Base-by-base conservation (phyloP, 352 stramenopile species). In the Saprolegnia diclina region DNA sequence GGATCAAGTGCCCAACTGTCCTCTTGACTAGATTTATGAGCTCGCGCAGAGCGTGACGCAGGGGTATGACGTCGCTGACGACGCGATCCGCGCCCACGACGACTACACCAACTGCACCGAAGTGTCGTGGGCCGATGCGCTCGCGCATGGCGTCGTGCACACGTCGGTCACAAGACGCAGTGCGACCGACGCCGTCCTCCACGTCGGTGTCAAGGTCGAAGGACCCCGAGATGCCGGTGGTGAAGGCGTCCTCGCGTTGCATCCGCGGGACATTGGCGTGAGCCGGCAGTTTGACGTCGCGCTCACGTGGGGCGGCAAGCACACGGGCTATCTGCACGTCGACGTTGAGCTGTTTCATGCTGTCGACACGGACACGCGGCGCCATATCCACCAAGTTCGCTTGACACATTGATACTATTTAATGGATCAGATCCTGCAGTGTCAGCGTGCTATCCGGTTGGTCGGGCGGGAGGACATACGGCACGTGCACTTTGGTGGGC, bases 241-340 rank as follows among this genome's bases (percentile, higher is more conserved):
- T 9, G 32, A 54, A 37, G 61, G 61, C 16, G 61, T 67, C 6
- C 44, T 67, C 6, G 61, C 61, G 26, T 7, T 67, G 18, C 18
- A 18, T 10, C 35, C 35, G 26, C 21, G 22, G 13, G 61, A 70
- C 53, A 3, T 70, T 0, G 29, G 50, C 50, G 24, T 9, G 40
- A 77, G 77, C 11, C 85, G 88, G 21, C 80, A 83, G 21, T 90
- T 92, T 44, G 82, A 92, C 67, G 67, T 92, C 10, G 72, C 67
- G 29, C 77, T 92, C 7, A 90, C 84, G 4, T 92, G 84, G 84
- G 79, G 79, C 56, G 81, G 79, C 57, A 90, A 85, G 55, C 80
- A 90, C 54, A 81, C 88, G 19, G 79, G 79, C 11, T 87, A 77
- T 44, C 66, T 87, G 11, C 79, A 87, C 52, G 77, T 77, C 21